Evolutionary conservation across 208 protist species (phyloP), one percentile per base, ranked within the genome.

Genomic region (Acanthamoeba triangularis): DNA sequence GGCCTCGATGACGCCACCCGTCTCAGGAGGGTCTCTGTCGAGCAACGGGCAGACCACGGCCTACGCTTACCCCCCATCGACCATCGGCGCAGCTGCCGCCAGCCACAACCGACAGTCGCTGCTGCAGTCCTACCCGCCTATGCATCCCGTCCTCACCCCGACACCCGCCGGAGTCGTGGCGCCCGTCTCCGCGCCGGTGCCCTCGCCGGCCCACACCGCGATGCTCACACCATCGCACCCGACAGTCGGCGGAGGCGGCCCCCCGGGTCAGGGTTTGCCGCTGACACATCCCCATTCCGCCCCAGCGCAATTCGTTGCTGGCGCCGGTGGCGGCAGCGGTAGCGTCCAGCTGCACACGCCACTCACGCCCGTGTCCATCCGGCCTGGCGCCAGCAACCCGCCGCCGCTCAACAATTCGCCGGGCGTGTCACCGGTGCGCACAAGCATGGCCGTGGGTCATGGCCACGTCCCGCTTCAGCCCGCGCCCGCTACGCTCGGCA

Each of bases 391-490:
- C 16, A 41, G 13, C 67, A 37, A 37, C 67, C 67, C 30, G 25
- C 25, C 13, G 33, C 67, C 67, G 67, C 25, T 69, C n/a, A n/a
- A 59, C 54, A 23, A 0, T 11, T 59, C 54, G 6, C n/a, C 74
- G 10, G 37, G 41, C 25, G 37, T 28, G 74, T 30, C 35, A 14
- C 30, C 23, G 11, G 5, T 30, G 7, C 74, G 41, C 1, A 37
- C 14, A 10, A 84, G 18, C 30, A 25, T 84, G 74, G 74, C 30
- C 20, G 7, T 84, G 23, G 74, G 74, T 0, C 37, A 84, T 74
- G 67, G 67, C 25, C 67, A 74, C 35, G 41, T 49, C 41, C 74
- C 74, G 25, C 74, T 84, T 84, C 74, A 84, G 35, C 74, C 74
- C 74, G 3, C 67, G n/a, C 67, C 67, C 33, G 67, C 67, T n/a